phyloP scores from a whole-genome alignment of 768 basidiomycete genomes.

The Lactarius vividus region DNA sequence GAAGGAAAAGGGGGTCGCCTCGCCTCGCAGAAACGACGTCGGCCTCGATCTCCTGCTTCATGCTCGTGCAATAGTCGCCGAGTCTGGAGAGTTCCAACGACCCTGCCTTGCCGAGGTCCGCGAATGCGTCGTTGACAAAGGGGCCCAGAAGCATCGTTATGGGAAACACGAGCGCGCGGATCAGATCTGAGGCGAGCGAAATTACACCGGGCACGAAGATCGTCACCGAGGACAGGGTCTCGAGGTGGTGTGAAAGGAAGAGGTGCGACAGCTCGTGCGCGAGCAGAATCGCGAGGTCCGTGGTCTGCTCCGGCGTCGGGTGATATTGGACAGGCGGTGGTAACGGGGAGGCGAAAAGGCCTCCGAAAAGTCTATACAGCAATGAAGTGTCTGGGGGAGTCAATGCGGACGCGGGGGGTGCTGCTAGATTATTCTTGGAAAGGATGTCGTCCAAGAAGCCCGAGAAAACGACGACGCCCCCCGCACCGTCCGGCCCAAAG shows the following conservation, averaged over 20 bases:
- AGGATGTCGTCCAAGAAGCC: constrained; percentile 91
- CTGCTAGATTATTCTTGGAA: constrained; percentile 43
- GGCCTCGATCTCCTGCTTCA: constrained; percentile 88
- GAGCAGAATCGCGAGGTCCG: constrained; percentile 85
- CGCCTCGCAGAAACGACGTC: constrained; percentile 85
- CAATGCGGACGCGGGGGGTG: constrained; percentile 30
- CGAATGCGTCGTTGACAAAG: constrained; percentile 92
- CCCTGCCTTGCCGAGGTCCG: constrained; percentile 72
- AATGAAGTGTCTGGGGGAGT: constrained; percentile 39
- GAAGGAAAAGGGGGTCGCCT: constrained; percentile 25
- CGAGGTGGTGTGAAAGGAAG: constrained; percentile 85
- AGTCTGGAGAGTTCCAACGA: constrained; percentile 71
- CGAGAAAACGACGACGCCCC: constrained; percentile 92
- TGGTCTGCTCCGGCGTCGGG: constrained; percentile 74
- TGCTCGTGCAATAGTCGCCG: constrained; percentile 72
- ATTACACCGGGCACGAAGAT: constrained; percentile 79
- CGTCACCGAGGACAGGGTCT: constrained; percentile 81
- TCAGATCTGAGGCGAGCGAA: constrained; percentile 71
- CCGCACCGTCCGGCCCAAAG: constrained; percentile 87
- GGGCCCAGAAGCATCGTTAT: constrained; percentile 91
- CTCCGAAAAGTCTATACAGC: constrained; percentile 49
- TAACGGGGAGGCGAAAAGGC: constrained; percentile 38
- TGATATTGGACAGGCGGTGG: constrained; percentile 36
- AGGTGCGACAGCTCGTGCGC: constrained; percentile 95
- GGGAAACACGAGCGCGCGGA: constrained; percentile 80